These are phyloP conservation scores for Wallemia mellicola DNA, from an alignment of 1,284 basidiomycete genomes.

Conservation along the genomic window DNA sequence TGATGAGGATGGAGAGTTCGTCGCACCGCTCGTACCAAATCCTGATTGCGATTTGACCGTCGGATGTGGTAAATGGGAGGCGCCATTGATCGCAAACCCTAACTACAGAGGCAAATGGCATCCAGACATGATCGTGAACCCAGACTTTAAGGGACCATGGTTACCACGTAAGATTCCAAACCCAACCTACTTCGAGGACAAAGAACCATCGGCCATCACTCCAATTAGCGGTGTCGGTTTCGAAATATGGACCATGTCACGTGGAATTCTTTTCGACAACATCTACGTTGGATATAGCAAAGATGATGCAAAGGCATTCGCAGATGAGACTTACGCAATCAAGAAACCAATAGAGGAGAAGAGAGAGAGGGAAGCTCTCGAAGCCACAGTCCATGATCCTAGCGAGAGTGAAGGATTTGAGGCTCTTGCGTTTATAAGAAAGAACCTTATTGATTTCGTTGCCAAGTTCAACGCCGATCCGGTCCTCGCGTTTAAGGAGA, in stretches of 20 bases:
- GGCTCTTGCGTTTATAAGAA: conserved; percentile 33
- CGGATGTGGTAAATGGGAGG: conserved; percentile 80
- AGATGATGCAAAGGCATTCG: conserved; percentile 48
- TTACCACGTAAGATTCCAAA: conserved; percentile 70
- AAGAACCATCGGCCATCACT: not conserved
- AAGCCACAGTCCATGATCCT: conserved; percentile 19
- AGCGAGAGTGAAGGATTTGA: conserved; percentile 27
- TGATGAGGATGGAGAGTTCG: conserved; percentile 97
- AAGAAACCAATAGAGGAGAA: conserved; percentile 27
- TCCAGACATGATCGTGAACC: conserved; percentile 79
- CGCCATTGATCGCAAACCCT: conserved; percentile 67
- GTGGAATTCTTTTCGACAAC: conserved; percentile 29
- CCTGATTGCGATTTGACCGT: conserved; percentile 41
- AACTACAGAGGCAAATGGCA: conserved; percentile 89
- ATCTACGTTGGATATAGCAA: conserved; percentile 70
- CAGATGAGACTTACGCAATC: conserved; percentile 51
- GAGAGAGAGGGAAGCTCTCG: conserved; percentile 15
- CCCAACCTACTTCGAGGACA: conserved; percentile 21
- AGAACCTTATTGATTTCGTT: conserved; percentile 37
- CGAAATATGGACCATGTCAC: conserved; percentile 78
- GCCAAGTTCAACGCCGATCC: conserved; percentile 42
- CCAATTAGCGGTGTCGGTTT: conserved; percentile 59
- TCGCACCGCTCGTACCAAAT: conserved; percentile 45
- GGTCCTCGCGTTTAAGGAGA: conserved; percentile 37
- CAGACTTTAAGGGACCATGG: conserved; percentile 91